Conservation (phyloP, 495 filamentous ascomycete species). For the Friedmanniomyces endolithicus region DNA sequence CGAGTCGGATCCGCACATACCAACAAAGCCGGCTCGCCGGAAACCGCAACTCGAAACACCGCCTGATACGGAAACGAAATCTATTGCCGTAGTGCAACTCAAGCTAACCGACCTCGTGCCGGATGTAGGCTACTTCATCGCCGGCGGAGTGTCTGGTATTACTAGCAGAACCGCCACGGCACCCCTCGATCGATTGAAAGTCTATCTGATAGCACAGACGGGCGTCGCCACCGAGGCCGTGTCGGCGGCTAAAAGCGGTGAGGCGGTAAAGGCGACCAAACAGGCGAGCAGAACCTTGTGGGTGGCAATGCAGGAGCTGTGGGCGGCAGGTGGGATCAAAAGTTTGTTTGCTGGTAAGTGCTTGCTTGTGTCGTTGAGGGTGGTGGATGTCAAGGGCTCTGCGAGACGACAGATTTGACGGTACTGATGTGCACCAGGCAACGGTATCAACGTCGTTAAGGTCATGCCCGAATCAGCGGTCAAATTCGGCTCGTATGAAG, state of each 20-base stretch:
- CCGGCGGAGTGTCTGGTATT: conserved; percentile 55
- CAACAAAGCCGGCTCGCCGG: conserved; percentile 17
- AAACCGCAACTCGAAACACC: not conserved
- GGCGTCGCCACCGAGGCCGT: conserved; percentile 46
- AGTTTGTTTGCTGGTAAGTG: conserved; percentile 86
- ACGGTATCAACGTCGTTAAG: conserved; percentile 92
- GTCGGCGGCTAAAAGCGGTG: conserved; percentile 58
- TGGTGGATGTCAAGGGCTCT: not conserved
- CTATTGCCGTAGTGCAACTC: conserved; percentile 1
- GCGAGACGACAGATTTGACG: not conserved
- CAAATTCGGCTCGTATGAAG: conserved; percentile 90
- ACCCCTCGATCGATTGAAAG: conserved; percentile 90
- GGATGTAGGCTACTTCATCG: conserved; percentile 88
- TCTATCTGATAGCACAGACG: conserved; percentile 91
- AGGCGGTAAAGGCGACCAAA: conserved; percentile 51
- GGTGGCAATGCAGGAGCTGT: conserved; percentile 61
- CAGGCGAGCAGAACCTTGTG: conserved; percentile 55
- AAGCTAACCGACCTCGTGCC: conserved; percentile 51
- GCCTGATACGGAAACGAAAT: not conserved
- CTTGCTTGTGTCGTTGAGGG: not conserved
- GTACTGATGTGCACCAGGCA: conserved; percentile 51
- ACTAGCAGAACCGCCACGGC: conserved; percentile 88
- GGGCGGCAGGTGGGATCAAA: conserved; percentile 74
- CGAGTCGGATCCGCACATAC: conserved; percentile 15
- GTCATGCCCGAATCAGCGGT: conserved; percentile 98